Base-by-base conservation (phyloP, 306 rosid genomes). In the Hippophae tibetana region DNA sequence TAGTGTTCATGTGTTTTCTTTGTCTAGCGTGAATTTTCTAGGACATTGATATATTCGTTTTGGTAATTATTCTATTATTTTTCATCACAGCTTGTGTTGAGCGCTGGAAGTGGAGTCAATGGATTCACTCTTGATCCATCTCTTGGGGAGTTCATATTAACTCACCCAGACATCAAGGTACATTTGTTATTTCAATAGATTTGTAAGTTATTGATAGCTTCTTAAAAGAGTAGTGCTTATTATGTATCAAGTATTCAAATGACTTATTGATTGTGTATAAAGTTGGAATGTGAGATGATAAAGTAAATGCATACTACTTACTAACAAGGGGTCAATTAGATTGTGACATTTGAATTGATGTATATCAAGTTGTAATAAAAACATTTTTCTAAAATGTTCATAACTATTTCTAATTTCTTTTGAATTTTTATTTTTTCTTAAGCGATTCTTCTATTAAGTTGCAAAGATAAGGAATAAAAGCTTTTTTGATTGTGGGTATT, bases 41-140 rank as follows among this genome's bases (percentile, higher is more conserved):
- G 9, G 31, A 12, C 27, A 40, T 10, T 44, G 61, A 43, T 64
- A 31, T 72, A 27, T 58, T 61, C 57, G 58, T 58, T 60, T 47
- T 63, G 75, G 41, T 25, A 59, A 61, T 25, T 10, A 70, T 54
- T 43, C 62, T 52, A 42, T 59, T 77, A 31, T 31, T 31, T 31
- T 31, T 31, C 38, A 31, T 65, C 62, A 69, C 92, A 92, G 98
- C 61, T 92, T 56, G 98, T 92, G 65, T 50, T 92, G 43, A 81
- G 78, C 74, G 79, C 95, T 47, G 98, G 98, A 60, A 45, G 47
- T 54, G 98, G 98, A 60, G 96, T 83, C 52, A 72, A 87, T 69
- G 96, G 98, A 57, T 92, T 87, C 84, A 87, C 96, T 13, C 95
- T 92, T 54, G 98, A 87, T 68, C 98, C 98, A 53, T 92, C 95